Evolutionary conservation across 495 filamentous ascomycete genomes (phyloP).

Genomic region (Neurospora sp.): DNA sequence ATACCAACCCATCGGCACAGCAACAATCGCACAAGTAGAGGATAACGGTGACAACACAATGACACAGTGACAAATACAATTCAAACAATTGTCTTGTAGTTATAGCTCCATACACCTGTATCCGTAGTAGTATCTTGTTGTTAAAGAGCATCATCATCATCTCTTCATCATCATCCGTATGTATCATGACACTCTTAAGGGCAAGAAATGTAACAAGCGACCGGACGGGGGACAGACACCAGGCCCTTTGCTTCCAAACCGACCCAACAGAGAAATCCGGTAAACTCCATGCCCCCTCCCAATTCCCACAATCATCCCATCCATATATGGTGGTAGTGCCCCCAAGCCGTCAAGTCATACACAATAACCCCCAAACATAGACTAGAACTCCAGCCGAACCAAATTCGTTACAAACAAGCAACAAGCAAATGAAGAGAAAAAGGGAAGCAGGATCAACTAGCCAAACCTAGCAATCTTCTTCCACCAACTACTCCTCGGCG

Average conservation of each 20-base stretch:
- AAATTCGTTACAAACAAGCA: not conserved
- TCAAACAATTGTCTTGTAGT: not conserved
- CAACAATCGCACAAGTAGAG: not conserved
- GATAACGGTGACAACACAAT: not conserved
- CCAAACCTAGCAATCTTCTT: constrained; percentile 32
- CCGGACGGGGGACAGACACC: not conserved
- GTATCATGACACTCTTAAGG: not conserved
- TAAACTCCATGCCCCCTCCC: not conserved
- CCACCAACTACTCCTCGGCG: constrained; percentile 46
- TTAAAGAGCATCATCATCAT: not conserved
- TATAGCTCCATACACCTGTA: not conserved
- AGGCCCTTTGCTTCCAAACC: not conserved
- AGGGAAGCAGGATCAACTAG: not conserved
- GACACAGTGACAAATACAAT: not conserved
- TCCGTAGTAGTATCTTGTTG: not conserved
- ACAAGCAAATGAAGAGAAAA: not conserved
- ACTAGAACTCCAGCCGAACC: not conserved
- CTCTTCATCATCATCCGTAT: not conserved
- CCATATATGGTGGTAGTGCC: not conserved
- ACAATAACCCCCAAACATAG: not conserved
- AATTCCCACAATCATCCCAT: not conserved
- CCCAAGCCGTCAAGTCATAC: not conserved
- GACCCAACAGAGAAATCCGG: not conserved
- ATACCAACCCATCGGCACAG: not conserved
- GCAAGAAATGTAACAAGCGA: not conserved